Conservation (phyloP, 2,329 filamentous ascomycete species). For the Botrytis fabae region DNA sequence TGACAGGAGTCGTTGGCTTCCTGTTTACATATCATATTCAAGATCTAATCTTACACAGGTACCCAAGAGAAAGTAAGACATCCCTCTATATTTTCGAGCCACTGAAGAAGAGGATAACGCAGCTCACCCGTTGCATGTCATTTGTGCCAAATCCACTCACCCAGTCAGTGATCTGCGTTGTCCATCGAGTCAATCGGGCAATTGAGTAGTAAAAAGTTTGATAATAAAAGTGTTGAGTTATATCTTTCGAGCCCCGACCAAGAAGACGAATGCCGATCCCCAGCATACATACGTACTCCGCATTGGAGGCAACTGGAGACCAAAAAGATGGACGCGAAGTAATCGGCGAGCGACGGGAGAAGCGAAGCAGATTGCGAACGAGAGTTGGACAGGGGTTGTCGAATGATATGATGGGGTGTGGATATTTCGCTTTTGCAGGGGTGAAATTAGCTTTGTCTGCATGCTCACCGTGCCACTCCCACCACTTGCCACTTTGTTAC, state of each 20-base stretch:
- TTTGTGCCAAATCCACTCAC: neutral
- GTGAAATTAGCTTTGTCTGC: conserved; percentile 3
- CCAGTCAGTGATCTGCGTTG: neutral
- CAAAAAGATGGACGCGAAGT: neutral
- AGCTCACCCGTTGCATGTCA: neutral
- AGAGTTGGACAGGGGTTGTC: neutral
- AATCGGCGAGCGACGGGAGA: neutral
- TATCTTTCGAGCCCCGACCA: neutral
- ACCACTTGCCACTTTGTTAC: neutral
- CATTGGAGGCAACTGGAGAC: neutral
- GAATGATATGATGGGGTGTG: neutral
- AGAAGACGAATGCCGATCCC: neutral
- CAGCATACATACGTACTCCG: neutral
- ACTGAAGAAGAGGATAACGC: neutral
- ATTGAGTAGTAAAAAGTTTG: neutral
- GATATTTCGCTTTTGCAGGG: neutral
- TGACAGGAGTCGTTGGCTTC: neutral
- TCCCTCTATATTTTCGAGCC: neutral
- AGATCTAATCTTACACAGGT: neutral
- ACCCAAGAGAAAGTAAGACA: neutral
- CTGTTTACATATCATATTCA: neutral
- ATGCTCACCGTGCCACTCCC: neutral
- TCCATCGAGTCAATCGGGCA: neutral
- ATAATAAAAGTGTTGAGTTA: neutral
- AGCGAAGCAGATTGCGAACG: neutral